Evolutionary conservation across 441 rosid genomes (phyloP).

Genomic region (Adansonia grandidieri): DNA sequence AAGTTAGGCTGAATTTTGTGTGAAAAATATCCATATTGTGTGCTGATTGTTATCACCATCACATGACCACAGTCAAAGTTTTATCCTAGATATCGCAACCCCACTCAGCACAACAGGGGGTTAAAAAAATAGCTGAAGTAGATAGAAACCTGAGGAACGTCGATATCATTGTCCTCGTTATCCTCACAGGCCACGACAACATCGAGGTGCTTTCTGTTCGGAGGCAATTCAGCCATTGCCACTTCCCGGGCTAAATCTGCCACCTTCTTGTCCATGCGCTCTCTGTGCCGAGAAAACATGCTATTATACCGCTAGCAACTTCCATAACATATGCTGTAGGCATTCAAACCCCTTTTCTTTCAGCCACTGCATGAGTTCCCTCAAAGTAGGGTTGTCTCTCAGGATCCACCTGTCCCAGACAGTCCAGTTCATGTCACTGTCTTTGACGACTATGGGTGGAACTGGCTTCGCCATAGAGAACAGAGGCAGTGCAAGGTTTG

Average conservation of each 20-base stretch:
- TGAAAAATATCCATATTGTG: not conserved
- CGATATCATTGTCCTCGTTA: slow-evolving; percentile 74
- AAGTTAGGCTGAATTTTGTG: not conserved
- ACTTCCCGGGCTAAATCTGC: slow-evolving; percentile 83
- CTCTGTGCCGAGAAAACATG: slow-evolving; percentile 80
- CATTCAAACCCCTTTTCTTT: slow-evolving; percentile 66
- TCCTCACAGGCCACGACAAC: slow-evolving; percentile 94
- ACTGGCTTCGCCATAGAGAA: slow-evolving; percentile 96
- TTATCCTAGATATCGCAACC: slow-evolving; percentile 29
- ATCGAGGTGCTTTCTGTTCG: slow-evolving; percentile 73
- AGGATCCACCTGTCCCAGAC: slow-evolving; percentile 97
- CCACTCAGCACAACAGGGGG: not conserved
- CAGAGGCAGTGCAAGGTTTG: slow-evolving; percentile 83
- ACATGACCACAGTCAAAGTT: not conserved
- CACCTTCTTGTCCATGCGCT: slow-evolving; percentile 76
- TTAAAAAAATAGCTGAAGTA: slow-evolving; percentile 52
- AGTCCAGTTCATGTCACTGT: slow-evolving; percentile 87
- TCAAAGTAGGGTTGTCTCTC: slow-evolving; percentile 67
- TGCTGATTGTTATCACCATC: slow-evolving; percentile 11
- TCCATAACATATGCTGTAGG: slow-evolving; percentile 90
- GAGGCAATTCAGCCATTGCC: slow-evolving; percentile 77
- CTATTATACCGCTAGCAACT: slow-evolving; percentile 79
- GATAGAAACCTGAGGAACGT: slow-evolving; percentile 82
- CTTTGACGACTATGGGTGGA: slow-evolving; percentile 80
- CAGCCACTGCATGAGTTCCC: slow-evolving; percentile 79